Percentiles rank a stretch among this genome's conserved stretches.
Conservation (phyloP, 2,329 filamentous ascomycete species). For the Botrytis cinerea region DNA sequence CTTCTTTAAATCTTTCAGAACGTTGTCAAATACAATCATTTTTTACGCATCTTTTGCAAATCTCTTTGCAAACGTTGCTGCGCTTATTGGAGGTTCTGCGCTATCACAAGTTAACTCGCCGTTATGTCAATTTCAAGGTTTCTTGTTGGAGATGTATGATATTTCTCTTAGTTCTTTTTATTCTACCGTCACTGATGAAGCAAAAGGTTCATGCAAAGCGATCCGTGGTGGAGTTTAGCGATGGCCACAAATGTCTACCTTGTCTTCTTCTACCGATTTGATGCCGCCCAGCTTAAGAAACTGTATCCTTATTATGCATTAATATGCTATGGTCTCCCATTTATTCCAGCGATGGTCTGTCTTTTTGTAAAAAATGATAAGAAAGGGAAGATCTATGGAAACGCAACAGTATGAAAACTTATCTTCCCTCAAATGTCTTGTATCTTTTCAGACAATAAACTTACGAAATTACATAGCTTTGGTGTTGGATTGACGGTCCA, state of each 20-base stretch:
- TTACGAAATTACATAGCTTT: conserved; percentile 63
- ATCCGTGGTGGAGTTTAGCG: conserved; percentile 57
- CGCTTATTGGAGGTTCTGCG: conserved; percentile 55
- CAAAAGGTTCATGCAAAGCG: conserved; percentile 54
- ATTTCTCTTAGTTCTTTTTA: conserved; percentile 51
- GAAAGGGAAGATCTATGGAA: conserved; percentile 43
- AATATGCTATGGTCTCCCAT: conserved; percentile 58
- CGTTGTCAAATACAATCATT: conserved; percentile 71
- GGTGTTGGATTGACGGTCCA: conserved; percentile 73
- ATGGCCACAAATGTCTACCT: conserved; percentile 65
- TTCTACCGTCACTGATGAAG: conserved; percentile 53
- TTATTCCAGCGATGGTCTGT: conserved; percentile 55
- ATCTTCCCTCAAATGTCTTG: no score
- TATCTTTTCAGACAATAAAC: background rate
- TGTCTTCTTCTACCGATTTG: conserved; percentile 58
- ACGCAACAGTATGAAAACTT: conserved; percentile 37
- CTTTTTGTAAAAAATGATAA: conserved; percentile 50
- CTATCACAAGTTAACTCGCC: conserved; percentile 30
- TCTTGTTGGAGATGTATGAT: conserved; percentile 75
- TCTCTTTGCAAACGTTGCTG: conserved; percentile 58
- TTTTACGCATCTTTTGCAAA: conserved; percentile 64
- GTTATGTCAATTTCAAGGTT: conserved; percentile 70
- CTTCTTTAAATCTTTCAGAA: conserved; percentile 69
- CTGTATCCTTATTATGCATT: conserved; percentile 58
- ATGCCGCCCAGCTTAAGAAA: conserved; percentile 50